phyloP scores from a whole-genome alignment of 345 rosid genomes.

The Ceriops zippeliana region DNA sequence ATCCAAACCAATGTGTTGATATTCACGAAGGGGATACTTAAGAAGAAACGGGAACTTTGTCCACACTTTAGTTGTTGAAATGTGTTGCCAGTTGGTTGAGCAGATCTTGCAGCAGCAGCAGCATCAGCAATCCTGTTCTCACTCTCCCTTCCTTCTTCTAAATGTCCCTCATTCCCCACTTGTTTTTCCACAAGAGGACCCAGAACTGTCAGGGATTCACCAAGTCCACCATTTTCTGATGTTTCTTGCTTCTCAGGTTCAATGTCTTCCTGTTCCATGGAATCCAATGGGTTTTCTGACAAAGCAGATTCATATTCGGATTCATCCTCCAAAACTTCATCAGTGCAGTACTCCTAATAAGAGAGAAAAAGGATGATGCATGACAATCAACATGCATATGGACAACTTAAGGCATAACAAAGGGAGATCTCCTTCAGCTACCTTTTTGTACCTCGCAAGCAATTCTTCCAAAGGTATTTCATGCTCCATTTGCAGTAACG shows the following conservation, averaged over 20 bases:
- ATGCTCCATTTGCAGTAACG: conserved; percentile 81
- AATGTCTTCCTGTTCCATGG: conserved; percentile 28
- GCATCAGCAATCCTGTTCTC: conserved; percentile 90
- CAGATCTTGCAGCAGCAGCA: conserved; percentile 98
- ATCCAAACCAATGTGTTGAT: conserved; percentile 98
- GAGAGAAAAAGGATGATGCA: conserved; percentile 19
- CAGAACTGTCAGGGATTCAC: conserved; percentile 28
- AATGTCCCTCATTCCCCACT: conserved; percentile 18
- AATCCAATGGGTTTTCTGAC: conserved; percentile 50
- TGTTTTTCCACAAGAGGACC: conserved; percentile 35
- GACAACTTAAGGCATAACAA: conserved; percentile 11
- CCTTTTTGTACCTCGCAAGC: conserved; percentile 96
- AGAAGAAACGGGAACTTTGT: conserved; percentile 97
- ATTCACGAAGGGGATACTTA: conserved; percentile 94
- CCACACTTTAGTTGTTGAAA: conserved; percentile 92
- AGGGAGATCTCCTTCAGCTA: conserved; percentile 41
- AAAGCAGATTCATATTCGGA: conserved; percentile 60
- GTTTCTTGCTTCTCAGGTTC: conserved; percentile 39
- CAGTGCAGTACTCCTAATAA: conserved; percentile 54
- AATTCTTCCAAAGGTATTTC: conserved; percentile 82
- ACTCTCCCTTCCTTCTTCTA: conserved; percentile 26
- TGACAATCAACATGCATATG: conserved; percentile 18
- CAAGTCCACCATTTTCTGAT: conserved; percentile 37
- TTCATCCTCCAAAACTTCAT: conserved; percentile 63
- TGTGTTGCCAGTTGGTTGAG: conserved; percentile 98